Percentiles rank a stretch among this genome's conserved stretches.
Conservation (phyloP, 2,329 filamentous ascomycete genomes). For the Colletotrichum sp. region DNA sequence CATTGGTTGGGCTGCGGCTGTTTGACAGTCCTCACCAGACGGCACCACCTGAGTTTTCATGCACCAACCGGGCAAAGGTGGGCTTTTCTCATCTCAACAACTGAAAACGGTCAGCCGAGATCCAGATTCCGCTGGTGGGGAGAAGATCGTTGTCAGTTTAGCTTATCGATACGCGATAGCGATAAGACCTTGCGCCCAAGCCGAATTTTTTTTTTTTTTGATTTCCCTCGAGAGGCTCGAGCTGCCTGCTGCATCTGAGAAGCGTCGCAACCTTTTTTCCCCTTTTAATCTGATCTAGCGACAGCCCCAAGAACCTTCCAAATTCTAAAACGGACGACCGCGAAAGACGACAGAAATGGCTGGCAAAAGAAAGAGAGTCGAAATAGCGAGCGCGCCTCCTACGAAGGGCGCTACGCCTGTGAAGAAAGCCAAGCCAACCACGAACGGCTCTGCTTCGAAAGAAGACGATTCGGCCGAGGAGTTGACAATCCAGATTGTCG, state of each 20-base stretch:
- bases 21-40: background rate
- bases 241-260: background rate
- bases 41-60: background rate
- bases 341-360: conserved; percentile 35
- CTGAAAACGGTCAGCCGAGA: background rate
- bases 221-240: background rate
- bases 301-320: background rate
- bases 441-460: conserved; percentile 1
- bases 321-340: background rate
- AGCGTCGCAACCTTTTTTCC: background rate
- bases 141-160: background rate
- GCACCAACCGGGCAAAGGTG: background rate
- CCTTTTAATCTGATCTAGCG: background rate
- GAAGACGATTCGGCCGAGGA: conserved; percentile 19
- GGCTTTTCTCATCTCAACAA: background rate
- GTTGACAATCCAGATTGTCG: conserved; percentile 83
- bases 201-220: conserved; percentile 18
- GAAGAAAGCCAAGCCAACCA: conserved; percentile 39
- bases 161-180: conserved; percentile 23
- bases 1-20: background rate
- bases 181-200: conserved; percentile 4
- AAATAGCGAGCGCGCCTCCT: conserved; percentile 28
- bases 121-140: background rate
- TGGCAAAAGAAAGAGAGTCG: conserved; percentile 52
- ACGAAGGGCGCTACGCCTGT: conserved; percentile 24